Percentiles rank a stretch among this genome's conserved stretches.
Evolutionary conservation across 305 asterid species (phyloP).

Genomic region (Solanum aculeatissimum): DNA sequence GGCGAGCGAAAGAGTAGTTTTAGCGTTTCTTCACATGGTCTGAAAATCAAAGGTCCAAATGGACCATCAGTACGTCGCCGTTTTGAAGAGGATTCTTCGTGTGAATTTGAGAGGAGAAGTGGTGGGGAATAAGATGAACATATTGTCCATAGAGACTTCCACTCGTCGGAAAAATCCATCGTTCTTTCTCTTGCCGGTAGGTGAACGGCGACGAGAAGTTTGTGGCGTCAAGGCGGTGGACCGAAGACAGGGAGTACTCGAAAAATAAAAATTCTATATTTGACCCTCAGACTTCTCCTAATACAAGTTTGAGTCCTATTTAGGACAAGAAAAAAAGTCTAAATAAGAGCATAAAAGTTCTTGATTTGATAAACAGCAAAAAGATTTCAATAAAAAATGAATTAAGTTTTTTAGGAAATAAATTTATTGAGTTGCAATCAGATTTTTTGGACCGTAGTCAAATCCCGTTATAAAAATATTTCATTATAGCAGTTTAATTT

Average conservation of each 20-base stretch:
- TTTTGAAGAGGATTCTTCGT: not conserved
- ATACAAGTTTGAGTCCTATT: not conserved
- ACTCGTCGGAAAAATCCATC: slow-evolving; percentile 49
- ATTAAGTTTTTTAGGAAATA: no score
- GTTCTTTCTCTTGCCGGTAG: not conserved
- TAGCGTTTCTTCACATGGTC: slow-evolving; percentile 17
- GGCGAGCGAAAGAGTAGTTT: slow-evolving; percentile 11
- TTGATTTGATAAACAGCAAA: no score
- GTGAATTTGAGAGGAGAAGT: slow-evolving; percentile 18
- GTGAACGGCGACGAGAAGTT: not conserved
- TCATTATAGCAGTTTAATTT: no score
- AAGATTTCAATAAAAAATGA: no score
- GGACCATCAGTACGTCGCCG: slow-evolving; percentile 7
- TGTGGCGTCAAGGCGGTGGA: not conserved
- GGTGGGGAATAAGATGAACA: slow-evolving; percentile 38
- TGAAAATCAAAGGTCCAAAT: slow-evolving; percentile 46
- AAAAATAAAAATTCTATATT: not conserved
- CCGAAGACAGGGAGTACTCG: not conserved
- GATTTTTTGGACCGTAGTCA: no score
- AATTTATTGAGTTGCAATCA: no score
- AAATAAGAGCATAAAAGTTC: no score
- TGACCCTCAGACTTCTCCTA: not conserved
- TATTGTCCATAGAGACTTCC: slow-evolving; percentile 49
- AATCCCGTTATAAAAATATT: no score
- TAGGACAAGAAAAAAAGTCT: not conserved